Percentiles rank a stretch among this genome's conserved stretches.
These are phyloP conservation scores for Akanthomyces lecanii DNA, from an alignment of 2,329 filamentous ascomycete species.

Conservation along the genomic window DNA sequence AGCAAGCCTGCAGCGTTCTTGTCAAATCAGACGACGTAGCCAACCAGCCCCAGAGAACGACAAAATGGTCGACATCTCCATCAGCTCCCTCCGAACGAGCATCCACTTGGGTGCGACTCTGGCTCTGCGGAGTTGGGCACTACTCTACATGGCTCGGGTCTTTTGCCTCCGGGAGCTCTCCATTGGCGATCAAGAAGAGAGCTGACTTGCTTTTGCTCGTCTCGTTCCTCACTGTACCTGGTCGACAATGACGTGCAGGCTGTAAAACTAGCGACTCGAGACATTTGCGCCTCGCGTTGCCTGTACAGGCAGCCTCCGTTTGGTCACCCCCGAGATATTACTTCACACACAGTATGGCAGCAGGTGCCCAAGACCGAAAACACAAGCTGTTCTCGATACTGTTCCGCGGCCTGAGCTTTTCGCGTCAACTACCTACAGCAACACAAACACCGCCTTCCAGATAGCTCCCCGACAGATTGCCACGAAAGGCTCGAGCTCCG, in stretches of 20 bases:
- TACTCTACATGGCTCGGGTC: background rate
- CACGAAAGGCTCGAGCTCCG: conserved; percentile 12
- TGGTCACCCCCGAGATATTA: background rate
- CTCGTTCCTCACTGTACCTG: background rate
- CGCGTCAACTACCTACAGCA: background rate
- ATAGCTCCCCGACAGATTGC: background rate
- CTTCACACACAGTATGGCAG: too few species aligned
- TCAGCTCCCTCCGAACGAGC: background rate
- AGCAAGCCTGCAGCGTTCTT: background rate
- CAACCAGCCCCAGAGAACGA: background rate
- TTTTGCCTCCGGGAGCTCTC: background rate
- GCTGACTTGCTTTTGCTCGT: background rate
- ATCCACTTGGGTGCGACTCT: conserved; percentile 7
- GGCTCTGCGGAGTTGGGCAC: background rate
- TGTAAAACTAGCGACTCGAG: background rate
- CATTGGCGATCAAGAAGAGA: background rate
- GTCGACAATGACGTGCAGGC: background rate
- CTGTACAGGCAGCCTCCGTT: background rate
- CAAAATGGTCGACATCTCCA: conserved; percentile 3
- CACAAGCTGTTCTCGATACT: background rate
- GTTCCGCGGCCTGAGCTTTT: background rate
- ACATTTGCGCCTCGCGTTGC: background rate
- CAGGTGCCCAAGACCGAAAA: background rate
- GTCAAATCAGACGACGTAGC: conserved; percentile 8
- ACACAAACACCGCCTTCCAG: background rate